These are phyloP conservation scores for Akanthomyces lecanii DNA, from an alignment of 2,329 filamentous ascomycete species.

Conservation along the genomic window DNA sequence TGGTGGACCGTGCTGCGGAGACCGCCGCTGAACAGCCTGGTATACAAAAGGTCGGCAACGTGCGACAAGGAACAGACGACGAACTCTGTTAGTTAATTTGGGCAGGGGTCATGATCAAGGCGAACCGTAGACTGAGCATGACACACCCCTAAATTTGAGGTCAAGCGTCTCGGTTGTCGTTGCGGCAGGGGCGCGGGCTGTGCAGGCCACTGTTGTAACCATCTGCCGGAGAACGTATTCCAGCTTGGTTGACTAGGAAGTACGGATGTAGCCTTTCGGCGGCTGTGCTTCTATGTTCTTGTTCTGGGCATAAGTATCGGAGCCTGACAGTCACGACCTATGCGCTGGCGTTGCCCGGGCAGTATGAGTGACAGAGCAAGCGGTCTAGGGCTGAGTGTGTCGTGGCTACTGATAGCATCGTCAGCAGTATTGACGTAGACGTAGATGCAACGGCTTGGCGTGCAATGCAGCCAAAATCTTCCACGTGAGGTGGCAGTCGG, in stretches of 20 bases:
- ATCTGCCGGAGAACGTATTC: background rate
- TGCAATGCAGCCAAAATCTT: background rate
- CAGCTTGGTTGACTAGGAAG: background rate
- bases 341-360: background rate
- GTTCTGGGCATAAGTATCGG: conserved; percentile 4
- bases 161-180: background rate
- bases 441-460: background rate
- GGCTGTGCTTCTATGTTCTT: background rate
- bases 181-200: background rate
- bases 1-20: background rate
- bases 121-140: background rate
- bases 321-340: background rate
- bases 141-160: background rate
- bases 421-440: background rate
- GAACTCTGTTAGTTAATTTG: background rate
- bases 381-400: background rate
- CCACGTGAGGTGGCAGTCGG: conserved; percentile 10
- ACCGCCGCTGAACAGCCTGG: background rate
- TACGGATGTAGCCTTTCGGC: background rate
- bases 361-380: background rate
- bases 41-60: background rate
- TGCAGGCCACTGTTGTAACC: background rate
- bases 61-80: background rate
- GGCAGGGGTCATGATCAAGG: background rate
- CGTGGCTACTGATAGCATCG: background rate